Base-by-base conservation (phyloP, 805 yeast species). In the Kazachstania taianensis region DNA sequence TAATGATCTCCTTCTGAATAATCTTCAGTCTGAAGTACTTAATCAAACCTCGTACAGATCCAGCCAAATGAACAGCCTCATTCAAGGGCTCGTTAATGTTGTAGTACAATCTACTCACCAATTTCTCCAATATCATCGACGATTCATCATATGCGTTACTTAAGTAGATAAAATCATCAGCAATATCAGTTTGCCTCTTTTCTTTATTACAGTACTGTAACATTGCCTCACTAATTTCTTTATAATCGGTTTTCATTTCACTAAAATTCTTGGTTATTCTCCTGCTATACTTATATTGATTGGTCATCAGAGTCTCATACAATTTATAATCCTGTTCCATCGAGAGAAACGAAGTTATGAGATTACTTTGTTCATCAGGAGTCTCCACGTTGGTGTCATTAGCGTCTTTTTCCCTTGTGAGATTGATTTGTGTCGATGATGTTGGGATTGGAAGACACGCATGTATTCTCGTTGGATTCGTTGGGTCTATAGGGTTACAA, bases 401-500 rank as follows among this genome's bases (percentile, higher is more conserved):
- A 9, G 25, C 12, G 12, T 9, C 25, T n/a, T 22, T 22, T 22
- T 30, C 53, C 25, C 47, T 50, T 10, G 44, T 40, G 25, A 46
- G 14, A n/a, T 44, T 20, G 3, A 47, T 30, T 28, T 52, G 55
- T 1, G 53, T 37, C 4, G 58, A 38, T 7, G 52, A 44, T 8
- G 49, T 38, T 2, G 60, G 57, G 8, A 53, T 43, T 7, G 63
- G 62, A 33, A 59, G 40, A 10, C 46, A 51, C 10, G 53, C 50
- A 39, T 57, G 58, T n/a, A 55, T 48, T 38, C 53, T 42, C 1
- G 60, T 53, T 2, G 62, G 57, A 35, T 52, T 55, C 1, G 60
- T 50, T 10, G 63, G 61, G 43, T 59, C 61, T 29, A 49, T 32
- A 7, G 63, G 63, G 25, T 59, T 55, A 19, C 61, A 53, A 22